phyloP scores from a whole-genome alignment of 441 rosid genomes.

The Eutrema salsugineum region DNA sequence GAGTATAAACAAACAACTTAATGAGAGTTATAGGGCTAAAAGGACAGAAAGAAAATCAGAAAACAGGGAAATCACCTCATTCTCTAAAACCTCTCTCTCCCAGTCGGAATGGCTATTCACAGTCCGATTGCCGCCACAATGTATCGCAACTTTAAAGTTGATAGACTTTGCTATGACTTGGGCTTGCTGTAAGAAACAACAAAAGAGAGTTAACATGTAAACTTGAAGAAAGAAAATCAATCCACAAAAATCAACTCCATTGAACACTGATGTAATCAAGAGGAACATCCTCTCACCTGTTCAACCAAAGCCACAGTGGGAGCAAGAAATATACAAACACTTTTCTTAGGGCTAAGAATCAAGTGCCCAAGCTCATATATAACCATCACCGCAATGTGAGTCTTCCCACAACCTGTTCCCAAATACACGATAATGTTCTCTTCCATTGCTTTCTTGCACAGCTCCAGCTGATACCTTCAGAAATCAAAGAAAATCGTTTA shows the following conservation, averaged over 20 bases:
- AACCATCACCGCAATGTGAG: slow-evolving; percentile 92
- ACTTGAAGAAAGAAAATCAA: neutral
- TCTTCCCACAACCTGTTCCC: slow-evolving; percentile 96
- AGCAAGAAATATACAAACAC: slow-evolving; percentile 82
- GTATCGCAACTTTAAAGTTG: slow-evolving; percentile 70
- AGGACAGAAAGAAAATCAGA: neutral
- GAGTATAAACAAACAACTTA: neutral
- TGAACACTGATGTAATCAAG: neutral
- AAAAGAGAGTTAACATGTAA: slow-evolving; percentile 7
- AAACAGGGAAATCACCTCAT: slow-evolving; percentile 54
- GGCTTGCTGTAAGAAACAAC: slow-evolving; percentile 66
- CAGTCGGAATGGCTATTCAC: slow-evolving; percentile 66
- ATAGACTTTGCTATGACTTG: slow-evolving; percentile 70
- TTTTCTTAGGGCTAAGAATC: slow-evolving; percentile 67
- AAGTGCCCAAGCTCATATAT: slow-evolving; percentile 69
- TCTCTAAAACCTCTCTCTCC: slow-evolving; percentile 66
- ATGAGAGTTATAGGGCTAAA: neutral
- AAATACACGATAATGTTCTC: slow-evolving; percentile 81
- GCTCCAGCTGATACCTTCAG: slow-evolving; percentile 82
- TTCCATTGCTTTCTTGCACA: slow-evolving; percentile 78
- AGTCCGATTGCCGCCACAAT: slow-evolving; percentile 56
- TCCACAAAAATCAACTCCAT: neutral
- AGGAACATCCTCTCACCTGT: slow-evolving; percentile 36
- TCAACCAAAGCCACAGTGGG: slow-evolving; percentile 90
- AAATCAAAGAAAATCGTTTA: neutral